Evolutionary conservation across 768 basidiomycete species (phyloP), one percentile per base, ranked within the genome.

Genomic region (Pleurotus citrinopileatus): DNA sequence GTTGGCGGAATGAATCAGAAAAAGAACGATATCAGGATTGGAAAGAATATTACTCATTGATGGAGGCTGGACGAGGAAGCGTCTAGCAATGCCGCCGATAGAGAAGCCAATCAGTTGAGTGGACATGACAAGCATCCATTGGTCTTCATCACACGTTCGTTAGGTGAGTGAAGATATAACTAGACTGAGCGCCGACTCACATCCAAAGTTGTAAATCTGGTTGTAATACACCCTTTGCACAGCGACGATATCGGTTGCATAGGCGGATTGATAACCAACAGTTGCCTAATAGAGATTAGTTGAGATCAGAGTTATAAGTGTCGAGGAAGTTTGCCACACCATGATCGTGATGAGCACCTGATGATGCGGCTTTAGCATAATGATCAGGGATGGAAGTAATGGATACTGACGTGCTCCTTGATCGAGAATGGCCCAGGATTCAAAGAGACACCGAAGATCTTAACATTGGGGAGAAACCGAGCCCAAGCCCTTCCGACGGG

Each of bases 41-140:
- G 12, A 36, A 15, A 8, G 53, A 59, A 22, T 64, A 80, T 56
- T 56, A 82, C 83, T 86, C 84, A 87, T 86, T 0, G 83, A 83
- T 3, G 81, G 81, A 8, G 83, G 88, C 52, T 83, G 77, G 34
- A 88, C 90, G 27, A 92, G 77, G 76, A 91, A 91, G 12, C 90
- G 83, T 26, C 86, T 81, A 6, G 81, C 59, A 74, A 91, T 59
- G 60, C 82, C 63, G 73, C 90, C 91, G 52, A 91, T 82, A 2
- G 89, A 91, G 73, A 92, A 92, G 9, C 91, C 89, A 52, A 91
- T 89, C 51, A 90, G 70, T 62, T 87, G 85, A 1, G 84, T 84
- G 32, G 82, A 85, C 70, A 91, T 82, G 22, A 91, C 86, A 17
- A 91, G 68, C 67, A 91, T 80, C 84, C 89, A 87, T 70, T 89